Conservation (phyloP, 371 early-diverging fungal genomes). For the Apophysomyces trapeziformis region DNA sequence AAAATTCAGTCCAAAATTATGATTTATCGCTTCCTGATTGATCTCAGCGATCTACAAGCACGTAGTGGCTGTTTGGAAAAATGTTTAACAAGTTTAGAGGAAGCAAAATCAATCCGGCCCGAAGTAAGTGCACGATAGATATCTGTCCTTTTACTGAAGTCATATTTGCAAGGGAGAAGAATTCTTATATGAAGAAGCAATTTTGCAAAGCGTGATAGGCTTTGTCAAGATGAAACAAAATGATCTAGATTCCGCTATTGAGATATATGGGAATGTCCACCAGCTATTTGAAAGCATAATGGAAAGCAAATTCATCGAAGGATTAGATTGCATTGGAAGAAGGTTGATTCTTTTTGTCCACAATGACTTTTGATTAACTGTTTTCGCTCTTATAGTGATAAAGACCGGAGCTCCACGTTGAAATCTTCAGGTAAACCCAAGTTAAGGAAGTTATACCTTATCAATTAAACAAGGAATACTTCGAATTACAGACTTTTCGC, state of each 20-base stretch:
- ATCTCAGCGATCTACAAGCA: conserved; percentile 59
- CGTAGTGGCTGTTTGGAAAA: conserved; percentile 50
- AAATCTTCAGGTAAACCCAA: neutral
- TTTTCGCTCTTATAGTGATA: neutral
- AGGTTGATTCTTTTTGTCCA: conserved; percentile 19
- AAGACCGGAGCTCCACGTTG: neutral
- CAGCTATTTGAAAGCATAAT: conserved; percentile 49
- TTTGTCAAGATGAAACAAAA: conserved; percentile 46
- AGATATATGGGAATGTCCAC: conserved; percentile 49
- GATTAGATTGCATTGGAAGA: conserved; percentile 50
- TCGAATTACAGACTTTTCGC: conserved; percentile 3
- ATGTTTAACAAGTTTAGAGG: conserved; percentile 39
- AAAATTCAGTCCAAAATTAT: conserved; percentile 52
- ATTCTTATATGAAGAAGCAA: conserved; percentile 29
- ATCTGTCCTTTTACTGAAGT: neutral
- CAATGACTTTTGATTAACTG: neutral
- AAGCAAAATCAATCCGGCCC: conserved; percentile 24
- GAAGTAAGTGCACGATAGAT: conserved; percentile 15
- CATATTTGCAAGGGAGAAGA: conserved; percentile 16
- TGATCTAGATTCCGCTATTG: conserved; percentile 44
- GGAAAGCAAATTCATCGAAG: conserved; percentile 45
- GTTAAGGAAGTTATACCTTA: neutral
- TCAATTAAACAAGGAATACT: neutral
- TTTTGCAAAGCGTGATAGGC: conserved; percentile 46
- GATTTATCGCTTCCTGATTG: conserved; percentile 46